Conservation (phyloP, 2,329 filamentous ascomycete species). For the Biscogniauxia mediterranea region DNA sequence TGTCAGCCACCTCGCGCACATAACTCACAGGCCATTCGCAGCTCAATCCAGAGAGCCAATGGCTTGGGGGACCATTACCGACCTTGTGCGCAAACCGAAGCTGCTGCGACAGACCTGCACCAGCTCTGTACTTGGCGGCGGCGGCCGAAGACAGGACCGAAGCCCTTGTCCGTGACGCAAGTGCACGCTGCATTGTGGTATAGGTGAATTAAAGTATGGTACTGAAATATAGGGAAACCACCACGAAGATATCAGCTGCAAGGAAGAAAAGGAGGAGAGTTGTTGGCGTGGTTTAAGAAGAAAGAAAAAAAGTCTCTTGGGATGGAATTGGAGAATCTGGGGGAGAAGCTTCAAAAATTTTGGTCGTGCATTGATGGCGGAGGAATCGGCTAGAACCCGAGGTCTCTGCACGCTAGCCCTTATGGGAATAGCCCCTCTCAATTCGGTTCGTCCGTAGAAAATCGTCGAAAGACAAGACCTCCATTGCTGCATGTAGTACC, state of each 20-base stretch:
- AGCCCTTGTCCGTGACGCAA: slow-evolving; percentile 77
- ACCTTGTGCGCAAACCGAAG: slow-evolving; percentile 98
- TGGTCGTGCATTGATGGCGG: slow-evolving; percentile 27
- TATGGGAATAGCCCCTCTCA: slow-evolving; percentile 28
- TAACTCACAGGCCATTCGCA: neutral
- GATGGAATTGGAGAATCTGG: slow-evolving; percentile 23
- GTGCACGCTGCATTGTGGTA: slow-evolving; percentile 87
- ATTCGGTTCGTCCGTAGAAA: slow-evolving; percentile 28
- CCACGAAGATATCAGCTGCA: slow-evolving; percentile 18
- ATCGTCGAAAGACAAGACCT: slow-evolving; percentile 30
- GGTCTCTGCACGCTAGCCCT: slow-evolving; percentile 30
- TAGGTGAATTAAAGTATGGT: slow-evolving; percentile 30
- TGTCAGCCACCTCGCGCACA: slow-evolving; percentile 6
- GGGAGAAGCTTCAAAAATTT: slow-evolving; percentile 37
- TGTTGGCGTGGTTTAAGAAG: slow-evolving; percentile 13
- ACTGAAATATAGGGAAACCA: slow-evolving; percentile 24
- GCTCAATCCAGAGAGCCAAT: neutral
- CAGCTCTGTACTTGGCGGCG: slow-evolving; percentile 62
- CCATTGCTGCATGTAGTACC: neutral
- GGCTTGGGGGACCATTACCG: slow-evolving; percentile 26
- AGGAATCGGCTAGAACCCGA: slow-evolving; percentile 27
- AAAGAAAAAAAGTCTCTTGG: slow-evolving; percentile 13
- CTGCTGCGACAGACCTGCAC: slow-evolving; percentile 74
- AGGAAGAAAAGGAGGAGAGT: slow-evolving; percentile 26
- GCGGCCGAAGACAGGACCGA: slow-evolving; percentile 72